Evolutionary conservation across 192 early-diverging fungal genomes (phyloP), one percentile per base, ranked within the genome.

Genomic region (Gigaspora rosea): DNA sequence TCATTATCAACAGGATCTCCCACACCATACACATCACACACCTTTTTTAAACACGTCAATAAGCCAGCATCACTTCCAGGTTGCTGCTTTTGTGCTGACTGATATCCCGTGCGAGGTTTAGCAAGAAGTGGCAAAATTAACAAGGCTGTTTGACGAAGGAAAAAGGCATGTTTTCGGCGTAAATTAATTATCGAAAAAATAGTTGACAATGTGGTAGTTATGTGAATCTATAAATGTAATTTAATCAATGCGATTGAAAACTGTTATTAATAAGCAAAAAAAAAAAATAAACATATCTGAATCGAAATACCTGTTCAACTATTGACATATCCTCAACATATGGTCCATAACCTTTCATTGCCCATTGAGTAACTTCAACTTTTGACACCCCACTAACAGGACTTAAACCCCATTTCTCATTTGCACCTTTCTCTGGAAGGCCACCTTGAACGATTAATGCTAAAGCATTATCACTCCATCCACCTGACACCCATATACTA

Each of bases 1-100:
- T 32, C 46, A 46, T 73, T n/a, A 35, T 73, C 71, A 11, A 47
- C 56, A 57, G 12, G 16, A 56, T 73, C 71, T 48, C 89, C 90
- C 47, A 94, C 81, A 12, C 93, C 93, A 78, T 90, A 90, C 1
- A 90, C 86, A 35, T 91, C 88, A 73, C 91, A 90, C 12, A 94
- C 87, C 46, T 82, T 81, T n/a, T 87, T 88, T 74, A 95, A 80
- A 73, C 87, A 88, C 20, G 88, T 86, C 5, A 94, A 74, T 6
- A 92, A 82, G 27, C 91, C 92, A 36, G 78, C 84, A 65, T 89
- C 85, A 22, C 69, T 47, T 16, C 65, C 74, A 9, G 49, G 54
- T 4, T 70, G n/a, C 33, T 72, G 75, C 32, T 81, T 81, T 48
- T 51, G 75, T 9, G 76, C 66, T 58, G 81, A 82, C 1, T 74